Evolutionary conservation across 2,329 filamentous ascomycete species (phyloP).

Genomic region (Neofusicoccum sp.): DNA sequence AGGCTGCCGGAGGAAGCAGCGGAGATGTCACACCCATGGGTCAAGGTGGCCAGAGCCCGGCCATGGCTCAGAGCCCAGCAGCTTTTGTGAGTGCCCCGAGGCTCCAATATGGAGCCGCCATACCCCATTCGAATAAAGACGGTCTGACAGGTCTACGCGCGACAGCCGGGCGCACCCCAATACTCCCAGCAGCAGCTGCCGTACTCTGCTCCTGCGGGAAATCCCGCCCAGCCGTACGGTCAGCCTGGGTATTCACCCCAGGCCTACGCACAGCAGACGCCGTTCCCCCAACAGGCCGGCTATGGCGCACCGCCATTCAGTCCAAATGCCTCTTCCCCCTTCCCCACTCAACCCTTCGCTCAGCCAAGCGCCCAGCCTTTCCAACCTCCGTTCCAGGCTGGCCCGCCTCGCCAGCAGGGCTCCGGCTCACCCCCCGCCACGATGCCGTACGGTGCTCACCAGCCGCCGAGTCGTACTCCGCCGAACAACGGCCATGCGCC

Average conservation of each 20-base stretch:
- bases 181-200: conserved; percentile 18
- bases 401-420: conserved; percentile 22
- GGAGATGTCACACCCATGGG: conserved; percentile 55
- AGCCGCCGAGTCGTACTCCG: conserved; percentile 42
- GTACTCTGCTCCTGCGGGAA: conserved; percentile 37
- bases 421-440: conserved; percentile 24
- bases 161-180: conserved; percentile 6
- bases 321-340: conserved; percentile 32
- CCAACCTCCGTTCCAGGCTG: conserved; percentile 25
- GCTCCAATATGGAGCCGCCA: background rate
- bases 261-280: conserved; percentile 20
- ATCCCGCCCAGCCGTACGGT: conserved; percentile 40
- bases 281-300: conserved; percentile 14
- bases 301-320: conserved; percentile 24
- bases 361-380: conserved; percentile 28
- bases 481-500: conserved; percentile 26
- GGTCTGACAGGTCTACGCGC: background rate
- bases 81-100: conserved; percentile 56
- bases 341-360: conserved; percentile 31
- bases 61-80: conserved; percentile 52
- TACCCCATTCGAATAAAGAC: background rate
- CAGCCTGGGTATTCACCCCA: conserved; percentile 27
- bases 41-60: conserved; percentile 49
- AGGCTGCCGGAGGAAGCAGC: conserved; percentile 39
- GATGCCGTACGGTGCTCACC: conserved; percentile 44